A percentile compares a stretch with the other conserved stretches of the same genome.
phyloP scores from a whole-genome alignment of 345 rosid genomes.

The Eucalyptus decipiens region DNA sequence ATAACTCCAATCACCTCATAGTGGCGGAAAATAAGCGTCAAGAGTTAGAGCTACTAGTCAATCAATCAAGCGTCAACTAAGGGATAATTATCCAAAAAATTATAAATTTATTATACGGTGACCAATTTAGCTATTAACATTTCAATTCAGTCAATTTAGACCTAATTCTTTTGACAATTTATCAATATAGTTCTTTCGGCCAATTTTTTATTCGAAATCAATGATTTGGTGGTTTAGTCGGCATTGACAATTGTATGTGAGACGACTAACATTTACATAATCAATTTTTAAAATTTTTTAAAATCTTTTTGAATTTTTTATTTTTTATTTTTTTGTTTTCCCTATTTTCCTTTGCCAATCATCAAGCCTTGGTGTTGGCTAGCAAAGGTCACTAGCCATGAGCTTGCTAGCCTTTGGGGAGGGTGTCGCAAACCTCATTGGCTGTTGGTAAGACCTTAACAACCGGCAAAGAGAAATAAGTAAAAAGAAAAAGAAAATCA shows the following conservation, averaged over 20 bases:
- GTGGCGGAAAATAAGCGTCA: background rate
- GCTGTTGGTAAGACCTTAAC: background rate
- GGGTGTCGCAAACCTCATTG: background rate
- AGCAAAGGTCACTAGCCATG: background rate
- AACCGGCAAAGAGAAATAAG: fast-evolving
- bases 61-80: background rate
- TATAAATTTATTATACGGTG: background rate
- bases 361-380: background rate
- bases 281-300: fast-evolving
- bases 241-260: background rate
- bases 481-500: background rate
- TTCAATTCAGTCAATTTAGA: background rate
- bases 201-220: background rate
- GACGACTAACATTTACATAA: fast-evolving
- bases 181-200: fast-evolving
- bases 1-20: background rate
- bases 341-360: background rate
- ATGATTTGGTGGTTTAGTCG: background rate
- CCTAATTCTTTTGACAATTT: background rate
- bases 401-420: background rate
- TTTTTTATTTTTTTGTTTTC: no score
- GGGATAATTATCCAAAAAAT: background rate
- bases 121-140: background rate
- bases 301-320: no score
- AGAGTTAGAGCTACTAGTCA: background rate